A percentile compares a stretch with the other conserved stretches of the same genome.
Evolutionary conservation across 495 filamentous ascomycete species (phyloP).

Genomic region (Penicilliopsis zonata): DNA sequence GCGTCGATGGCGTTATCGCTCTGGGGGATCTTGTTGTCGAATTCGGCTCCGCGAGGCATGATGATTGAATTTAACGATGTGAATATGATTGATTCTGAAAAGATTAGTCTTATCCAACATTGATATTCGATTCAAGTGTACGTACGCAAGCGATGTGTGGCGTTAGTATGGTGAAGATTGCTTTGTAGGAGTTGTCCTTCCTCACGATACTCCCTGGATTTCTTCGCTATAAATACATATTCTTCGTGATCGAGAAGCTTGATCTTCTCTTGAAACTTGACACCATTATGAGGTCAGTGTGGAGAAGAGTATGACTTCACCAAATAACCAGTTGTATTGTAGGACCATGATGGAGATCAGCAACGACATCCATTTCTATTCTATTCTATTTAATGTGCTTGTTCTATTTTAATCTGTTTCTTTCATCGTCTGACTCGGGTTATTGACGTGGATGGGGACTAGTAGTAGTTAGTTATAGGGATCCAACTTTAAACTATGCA

Average conservation of each 20-base stretch:
- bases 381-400: background rate
- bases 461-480: too few relatives aligned
- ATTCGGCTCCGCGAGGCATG: slow-evolving; percentile 41
- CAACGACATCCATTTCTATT: slow-evolving; percentile 1
- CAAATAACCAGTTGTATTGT: too few relatives aligned
- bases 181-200: too few relatives aligned
- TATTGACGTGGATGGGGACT: too few relatives aligned
- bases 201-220: too few relatives aligned
- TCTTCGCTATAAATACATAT: too few relatives aligned
- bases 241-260: too few relatives aligned
- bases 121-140: slow-evolving; percentile 1
- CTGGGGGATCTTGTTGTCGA: slow-evolving; percentile 33
- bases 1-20: slow-evolving; percentile 39
- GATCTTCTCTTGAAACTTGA: too few relatives aligned
- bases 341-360: slow-evolving; percentile 1
- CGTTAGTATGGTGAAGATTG: background rate
- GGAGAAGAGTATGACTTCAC: slow-evolving; percentile 25
- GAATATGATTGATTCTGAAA: background rate
- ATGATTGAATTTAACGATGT: slow-evolving; percentile 9
- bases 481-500: too few relatives aligned
- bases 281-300: slow-evolving; percentile 30
- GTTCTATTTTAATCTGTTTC: too few relatives aligned
- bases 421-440: too few relatives aligned
- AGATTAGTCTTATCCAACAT: background rate
- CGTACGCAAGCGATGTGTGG: background rate